A percentile compares a stretch with the other conserved stretches of the same genome.
These are phyloP conservation scores for Rhizopus delemar DNA, from an alignment of 371 early-diverging fungal species.

Conservation along the genomic window DNA sequence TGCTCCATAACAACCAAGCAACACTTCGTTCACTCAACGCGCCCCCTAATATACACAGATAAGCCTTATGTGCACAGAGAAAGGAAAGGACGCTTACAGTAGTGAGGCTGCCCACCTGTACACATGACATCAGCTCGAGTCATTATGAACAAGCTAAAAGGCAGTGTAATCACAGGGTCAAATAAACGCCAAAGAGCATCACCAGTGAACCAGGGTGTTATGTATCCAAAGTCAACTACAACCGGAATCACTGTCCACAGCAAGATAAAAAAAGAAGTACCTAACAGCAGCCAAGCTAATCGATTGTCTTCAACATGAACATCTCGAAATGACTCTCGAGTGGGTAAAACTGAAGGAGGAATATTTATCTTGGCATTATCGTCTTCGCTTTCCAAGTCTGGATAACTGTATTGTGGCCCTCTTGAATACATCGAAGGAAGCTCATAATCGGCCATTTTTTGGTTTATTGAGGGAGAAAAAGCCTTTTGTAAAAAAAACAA, in stretches of 20 bases:
- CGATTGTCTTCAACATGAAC: slow-evolving; percentile 26
- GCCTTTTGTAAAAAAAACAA: neutral
- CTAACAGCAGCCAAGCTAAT: slow-evolving; percentile 38
- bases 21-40: slow-evolving; percentile 36
- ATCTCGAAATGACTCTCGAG: slow-evolving; percentile 12
- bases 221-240: slow-evolving; percentile 29
- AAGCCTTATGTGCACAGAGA: neutral
- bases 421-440: slow-evolving; percentile 36
- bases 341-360: neutral
- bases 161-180: slow-evolving; percentile 49
- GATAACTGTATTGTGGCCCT: slow-evolving; percentile 3
- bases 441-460: slow-evolving; percentile 27
- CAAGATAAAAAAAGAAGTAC: slow-evolving; percentile 34
- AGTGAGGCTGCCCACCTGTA: slow-evolving; percentile 27
- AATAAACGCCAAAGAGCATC: slow-evolving; percentile 47
- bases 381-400: slow-evolving; percentile 24
- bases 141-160: slow-evolving; percentile 44
- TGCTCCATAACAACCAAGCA: slow-evolving; percentile 38
- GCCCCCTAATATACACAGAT: slow-evolving; percentile 25
- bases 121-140: slow-evolving; percentile 35
- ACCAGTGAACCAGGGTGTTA: slow-evolving; percentile 44
- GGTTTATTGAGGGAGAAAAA: neutral
- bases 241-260: slow-evolving; percentile 46
- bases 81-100: slow-evolving; percentile 23
- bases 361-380: slow-evolving; percentile 2